Evolutionary conservation across 2,329 filamentous ascomycete species (phyloP), one percentile per base, ranked within the genome.

Genomic region (Chaetomiaceae sp.): DNA sequence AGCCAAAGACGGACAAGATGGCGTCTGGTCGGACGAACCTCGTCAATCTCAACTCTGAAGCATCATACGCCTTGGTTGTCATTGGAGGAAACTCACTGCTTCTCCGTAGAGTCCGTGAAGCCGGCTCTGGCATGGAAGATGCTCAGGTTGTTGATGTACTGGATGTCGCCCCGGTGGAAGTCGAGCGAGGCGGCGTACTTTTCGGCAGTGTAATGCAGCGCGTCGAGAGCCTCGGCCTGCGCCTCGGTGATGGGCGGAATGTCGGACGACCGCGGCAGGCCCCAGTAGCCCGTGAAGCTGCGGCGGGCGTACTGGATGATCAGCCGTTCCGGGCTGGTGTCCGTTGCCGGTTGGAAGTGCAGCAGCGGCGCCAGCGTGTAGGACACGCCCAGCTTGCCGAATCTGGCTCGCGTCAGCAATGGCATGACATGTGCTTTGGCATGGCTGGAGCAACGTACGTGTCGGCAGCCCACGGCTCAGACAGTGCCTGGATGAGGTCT

Each of bases 251-350:
- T 73, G 14, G 79, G 71, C 11, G 81, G 79, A 40, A 84, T 76
- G 17, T 71, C 58, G 1, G 66, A 47, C 7, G 68, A 74, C 38
- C 79, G 68, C 3, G 78, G 77, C 1, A 79, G 65, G 0, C 69
- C 69, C 51, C 72, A 69, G 56, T 76, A 83, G 2, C 81, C 67
- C 42, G 78, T 79, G 52, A 83, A 82, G 20, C 65, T 67, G 1
- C 79, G 70, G 3, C 80, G 72, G 0, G 74, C 76, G 52, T 83
- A 84, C 51, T 83, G 78, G 24, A 84, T 70, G 6, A 78, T 62
- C 1, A 83, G 60, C 1, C 77, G 69, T 55, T 83, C 73, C 0
- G 77, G 74, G 0, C 60, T 57, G 1, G 59, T 61, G 0, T 53
- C 62, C 0, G 67, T 73, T 9, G 69, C 68, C 0, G 74, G 70